Evolutionary conservation across 192 early-diverging fungal species (phyloP).

Genomic region (Entophlyctis luteolus): DNA sequence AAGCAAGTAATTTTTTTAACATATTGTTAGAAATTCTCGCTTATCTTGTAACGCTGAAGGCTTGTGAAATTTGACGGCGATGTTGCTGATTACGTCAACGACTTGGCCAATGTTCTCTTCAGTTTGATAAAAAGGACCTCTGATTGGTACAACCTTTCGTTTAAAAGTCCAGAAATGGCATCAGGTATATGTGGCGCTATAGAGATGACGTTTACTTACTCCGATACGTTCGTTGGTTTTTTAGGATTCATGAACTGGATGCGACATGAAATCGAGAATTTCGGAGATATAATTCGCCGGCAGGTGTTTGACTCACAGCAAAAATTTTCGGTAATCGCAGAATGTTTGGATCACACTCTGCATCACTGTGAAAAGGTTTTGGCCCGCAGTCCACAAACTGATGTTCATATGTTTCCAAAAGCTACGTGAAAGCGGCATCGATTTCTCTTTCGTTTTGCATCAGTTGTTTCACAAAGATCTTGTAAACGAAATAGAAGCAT

Average conservation of each 20-base stretch:
- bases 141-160: slow-evolving; percentile 90
- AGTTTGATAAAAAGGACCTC: slow-evolving; percentile 89
- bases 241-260: slow-evolving; percentile 90
- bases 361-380: slow-evolving; percentile 72
- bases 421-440: slow-evolving; percentile 81
- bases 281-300: slow-evolving; percentile 78
- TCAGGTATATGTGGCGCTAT: slow-evolving; percentile 52
- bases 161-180: slow-evolving; percentile 82
- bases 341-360: slow-evolving; percentile 73
- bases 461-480: slow-evolving; percentile 74
- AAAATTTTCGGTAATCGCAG: slow-evolving; percentile 75
- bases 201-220: neutral
- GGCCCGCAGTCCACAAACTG: no score
- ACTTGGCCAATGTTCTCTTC: slow-evolving; percentile 64
- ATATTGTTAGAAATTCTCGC: neutral
- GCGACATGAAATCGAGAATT: slow-evolving; percentile 75
- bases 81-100: slow-evolving; percentile 76
- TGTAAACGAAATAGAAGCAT: slow-evolving; percentile 62
- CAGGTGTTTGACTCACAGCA: slow-evolving; percentile 83
- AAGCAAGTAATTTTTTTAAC: slow-evolving; percentile 38
- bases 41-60: slow-evolving; percentile 35
- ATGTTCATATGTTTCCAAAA: slow-evolving; percentile 19
- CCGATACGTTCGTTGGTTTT: neutral
- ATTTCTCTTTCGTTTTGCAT: slow-evolving; percentile 79
- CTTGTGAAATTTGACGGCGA: slow-evolving; percentile 89